Evolutionary conservation across 164 flowering plant genomes (phyloP).

Genomic region (Echeveria elegans): DNA sequence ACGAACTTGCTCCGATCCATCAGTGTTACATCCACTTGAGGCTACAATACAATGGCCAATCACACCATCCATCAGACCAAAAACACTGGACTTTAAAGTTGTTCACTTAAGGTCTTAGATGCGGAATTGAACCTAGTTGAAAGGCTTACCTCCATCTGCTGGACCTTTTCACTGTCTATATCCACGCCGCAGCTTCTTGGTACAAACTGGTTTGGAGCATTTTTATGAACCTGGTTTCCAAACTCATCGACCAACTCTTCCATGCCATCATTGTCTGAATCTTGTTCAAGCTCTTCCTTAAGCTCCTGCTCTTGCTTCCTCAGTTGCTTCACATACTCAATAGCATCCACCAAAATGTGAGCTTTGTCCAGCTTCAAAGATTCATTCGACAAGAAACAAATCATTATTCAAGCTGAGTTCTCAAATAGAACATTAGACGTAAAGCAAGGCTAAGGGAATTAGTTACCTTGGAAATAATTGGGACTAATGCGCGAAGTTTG

Average conservation of each 20-base stretch:
- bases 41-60: conserved; percentile 22
- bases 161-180: neutral
- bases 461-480: neutral
- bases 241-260: conserved; percentile 3
- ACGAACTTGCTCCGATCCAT: conserved; percentile 29
- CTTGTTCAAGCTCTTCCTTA: conserved; percentile 29
- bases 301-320: conserved; percentile 22
- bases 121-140: too few relatives aligned
- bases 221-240: neutral
- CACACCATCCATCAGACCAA: neutral
- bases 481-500: conserved; percentile 7
- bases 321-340: conserved; percentile 40
- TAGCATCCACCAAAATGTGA: conserved; percentile 48
- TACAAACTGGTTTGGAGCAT: neutral
- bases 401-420: neutral
- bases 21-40: conserved; percentile 43
- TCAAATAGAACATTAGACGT: too few relatives aligned
- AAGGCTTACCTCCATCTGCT: conserved; percentile 7
- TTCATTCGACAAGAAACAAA: neutral
- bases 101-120: neutral
- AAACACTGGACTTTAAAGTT: neutral
- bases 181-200: neutral
- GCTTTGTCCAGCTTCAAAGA: conserved; percentile 12
- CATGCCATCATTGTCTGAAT: conserved; percentile 5
- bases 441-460: neutral